Evolutionary conservation across 2,329 filamentous ascomycete genomes (phyloP), one percentile per base, ranked within the genome.

Genomic region (Dactylellina sp.): DNA sequence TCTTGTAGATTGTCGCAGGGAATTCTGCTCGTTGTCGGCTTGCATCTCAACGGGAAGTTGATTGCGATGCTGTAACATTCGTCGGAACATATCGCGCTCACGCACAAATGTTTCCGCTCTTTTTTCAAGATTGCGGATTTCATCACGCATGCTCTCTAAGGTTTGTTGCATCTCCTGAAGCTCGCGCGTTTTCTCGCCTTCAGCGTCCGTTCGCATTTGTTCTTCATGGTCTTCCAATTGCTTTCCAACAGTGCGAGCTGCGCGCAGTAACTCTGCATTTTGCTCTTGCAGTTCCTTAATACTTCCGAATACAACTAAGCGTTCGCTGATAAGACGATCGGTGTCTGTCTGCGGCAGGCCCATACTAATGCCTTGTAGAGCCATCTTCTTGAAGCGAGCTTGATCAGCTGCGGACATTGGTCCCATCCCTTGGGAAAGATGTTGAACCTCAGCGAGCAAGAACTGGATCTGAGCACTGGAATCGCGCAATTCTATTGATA

Each of bases 31-130:
- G 55, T 83, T 83, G 11, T 76, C 77, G 16, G 72, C 64, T 61
- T 75, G 71, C 63, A 70, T 68, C 20, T 75, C 71, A 7, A 40
- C 60, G 1, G 56, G 71, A 16, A 68, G 53, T 52, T 66, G 72
- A 25, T 72, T 71, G 68, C 88, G 86, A 75, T 95, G 91, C 77
- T 94, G 91, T 28, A 97, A 86, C 84, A 98, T 93, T 59, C 93
- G 92, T 20, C 94, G 89, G 89, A 97, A 98, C 88, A 97, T 97
- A 80, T 99, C 94, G 75, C 95, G 89, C 82, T 99, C 95, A 78
- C 93, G 92, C 80, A 95, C 92, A 81, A 96, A 97, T 80, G 92
- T 96, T 83, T 97, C 92, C 76, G 93, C 91, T 66, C 93, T 91
- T 28, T 90, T 88, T 35, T 75, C 75, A 76, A 97, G 89, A 11